Base-by-base conservation (phyloP, 306 rosid genomes). In the Senna siamea region DNA sequence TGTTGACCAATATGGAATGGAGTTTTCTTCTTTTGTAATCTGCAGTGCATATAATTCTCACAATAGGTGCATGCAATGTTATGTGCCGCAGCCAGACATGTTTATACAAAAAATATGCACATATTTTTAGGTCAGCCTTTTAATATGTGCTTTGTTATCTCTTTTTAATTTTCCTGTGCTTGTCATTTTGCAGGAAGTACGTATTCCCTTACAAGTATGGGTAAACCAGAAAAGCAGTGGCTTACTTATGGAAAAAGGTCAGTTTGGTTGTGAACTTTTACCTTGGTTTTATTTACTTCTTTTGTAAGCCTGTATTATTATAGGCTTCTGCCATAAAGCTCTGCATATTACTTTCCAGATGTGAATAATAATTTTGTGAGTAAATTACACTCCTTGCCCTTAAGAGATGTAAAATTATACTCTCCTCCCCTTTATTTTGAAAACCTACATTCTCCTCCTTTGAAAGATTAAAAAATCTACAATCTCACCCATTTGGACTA, bases 141-240 rank as follows among this genome's bases (percentile, higher is more conserved):
- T 34, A 30, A 1, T 71, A 43, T 3, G 7, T 66, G 55, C 66
- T 13, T 48, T 58, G 34, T 38, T 68, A 19, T 64, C 60, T 13
- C 7, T 50, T 4, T 32, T 55, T 37, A 60, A 74, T 51, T 69
- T 70, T 79, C 23, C 14, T 65, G 34, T 57, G 78, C 76, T 82
- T 77, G 12, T 6, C 79, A 20, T 43, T 67, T 47, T 88, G 44
- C 86, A 95, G 99, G 99, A 95, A 87, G 89, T 85, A 72, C 98
- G 98, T 48, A 71, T 85, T 74, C 98, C 97, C 32, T 81, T 95
- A 73, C 99, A 92, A 79, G 85, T 92, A 78, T 92, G 99, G 98
- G 92, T 88, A 48, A 82, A 85, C 83, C 93, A 90, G 87, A 92
- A 95, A 86, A 86, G 84, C 78, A 87, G 76, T 66, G 93, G 92